Percentiles rank a stretch among this genome's conserved stretches.
These are phyloP conservation scores for Truncatella angustata DNA, from an alignment of 2,329 filamentous ascomycete genomes.

Conservation along the genomic window DNA sequence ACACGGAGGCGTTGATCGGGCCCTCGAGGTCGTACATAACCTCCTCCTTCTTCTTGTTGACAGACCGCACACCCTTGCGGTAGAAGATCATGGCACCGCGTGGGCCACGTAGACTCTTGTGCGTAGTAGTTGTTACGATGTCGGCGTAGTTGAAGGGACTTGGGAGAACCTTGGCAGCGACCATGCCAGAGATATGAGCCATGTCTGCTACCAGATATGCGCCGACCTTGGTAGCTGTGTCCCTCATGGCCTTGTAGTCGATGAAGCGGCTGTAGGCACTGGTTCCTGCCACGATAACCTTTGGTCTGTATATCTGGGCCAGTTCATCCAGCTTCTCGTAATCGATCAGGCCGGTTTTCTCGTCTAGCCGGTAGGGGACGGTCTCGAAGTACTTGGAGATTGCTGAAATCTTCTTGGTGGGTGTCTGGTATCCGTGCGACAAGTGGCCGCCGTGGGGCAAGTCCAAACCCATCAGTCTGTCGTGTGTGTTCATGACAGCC, in stretches of 20 bases:
- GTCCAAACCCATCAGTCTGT: conserved; percentile 95
- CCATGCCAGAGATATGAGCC: conserved; percentile 93
- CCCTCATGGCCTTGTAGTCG: conserved; percentile 89
- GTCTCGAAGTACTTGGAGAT: conserved; percentile 99
- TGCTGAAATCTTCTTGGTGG: conserved; percentile 92
- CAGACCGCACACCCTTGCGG: conserved; percentile 83
- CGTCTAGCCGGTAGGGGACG: conserved; percentile 87
- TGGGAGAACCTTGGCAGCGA: conserved; percentile 88
- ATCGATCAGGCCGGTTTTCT: conserved; percentile 89
- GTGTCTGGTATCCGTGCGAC: conserved; percentile 95
- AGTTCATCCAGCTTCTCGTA: conserved; percentile 88
- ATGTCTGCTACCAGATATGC: conserved; percentile 95
- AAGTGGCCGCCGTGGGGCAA: conserved; percentile 95
- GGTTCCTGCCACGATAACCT: conserved; percentile 91
- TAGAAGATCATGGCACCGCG: conserved; percentile 98
- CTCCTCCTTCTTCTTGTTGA: conserved; percentile 85
- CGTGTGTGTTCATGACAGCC: conserved; percentile 86
- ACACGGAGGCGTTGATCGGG: conserved; percentile 94
- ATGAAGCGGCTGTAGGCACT: conserved; percentile 95
- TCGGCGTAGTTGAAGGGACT: conserved; percentile 88
- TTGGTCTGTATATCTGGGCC: conserved; percentile 86
- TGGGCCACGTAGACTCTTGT: conserved; percentile 94
- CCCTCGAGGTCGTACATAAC: conserved; percentile 86
- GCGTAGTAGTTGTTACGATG: conserved; percentile 95
- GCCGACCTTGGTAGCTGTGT: conserved; percentile 86